A percentile compares a stretch with the other conserved stretches of the same genome.
phyloP scores from a whole-genome alignment of 2,329 filamentous ascomycete genomes.

The Colletotrichum eremochloae region DNA sequence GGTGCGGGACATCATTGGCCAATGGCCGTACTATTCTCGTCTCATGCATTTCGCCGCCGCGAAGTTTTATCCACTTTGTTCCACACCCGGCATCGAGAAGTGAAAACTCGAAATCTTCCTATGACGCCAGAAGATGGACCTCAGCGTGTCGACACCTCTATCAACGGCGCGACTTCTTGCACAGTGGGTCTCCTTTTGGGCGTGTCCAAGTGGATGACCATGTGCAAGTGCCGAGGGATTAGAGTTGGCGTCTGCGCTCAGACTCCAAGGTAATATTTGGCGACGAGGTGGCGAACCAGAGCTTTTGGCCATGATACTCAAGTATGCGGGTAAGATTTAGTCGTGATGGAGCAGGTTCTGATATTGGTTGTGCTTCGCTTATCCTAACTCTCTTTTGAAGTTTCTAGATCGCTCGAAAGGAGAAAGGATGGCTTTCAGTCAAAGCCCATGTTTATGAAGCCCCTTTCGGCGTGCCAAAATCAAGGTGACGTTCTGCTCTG shows the following conservation, averaged over 20 bases:
- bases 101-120: conserved; percentile 9
- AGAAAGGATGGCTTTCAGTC: not conserved
- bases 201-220: not conserved
- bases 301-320: not conserved
- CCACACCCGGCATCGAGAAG: conserved; percentile 11
- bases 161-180: not conserved
- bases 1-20: conserved; percentile 27
- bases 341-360: not conserved
- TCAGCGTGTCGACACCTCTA: not conserved
- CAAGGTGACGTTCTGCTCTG: not conserved
- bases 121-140: conserved; percentile 8
- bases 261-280: not conserved
- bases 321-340: not conserved
- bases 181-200: not conserved
- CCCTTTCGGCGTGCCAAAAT: not conserved
- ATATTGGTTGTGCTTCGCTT: not conserved
- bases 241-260: not conserved
- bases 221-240: not conserved
- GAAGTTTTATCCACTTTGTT: conserved; percentile 2
- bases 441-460: not conserved
- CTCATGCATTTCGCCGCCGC: not conserved
- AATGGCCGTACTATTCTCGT: conserved; percentile 1
- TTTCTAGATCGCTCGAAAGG: not conserved
- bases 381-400: not conserved
- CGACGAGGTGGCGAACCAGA: not conserved